phyloP scores from a whole-genome alignment of 1,284 basidiomycete genomes.

The Dichomitus squalens region DNA sequence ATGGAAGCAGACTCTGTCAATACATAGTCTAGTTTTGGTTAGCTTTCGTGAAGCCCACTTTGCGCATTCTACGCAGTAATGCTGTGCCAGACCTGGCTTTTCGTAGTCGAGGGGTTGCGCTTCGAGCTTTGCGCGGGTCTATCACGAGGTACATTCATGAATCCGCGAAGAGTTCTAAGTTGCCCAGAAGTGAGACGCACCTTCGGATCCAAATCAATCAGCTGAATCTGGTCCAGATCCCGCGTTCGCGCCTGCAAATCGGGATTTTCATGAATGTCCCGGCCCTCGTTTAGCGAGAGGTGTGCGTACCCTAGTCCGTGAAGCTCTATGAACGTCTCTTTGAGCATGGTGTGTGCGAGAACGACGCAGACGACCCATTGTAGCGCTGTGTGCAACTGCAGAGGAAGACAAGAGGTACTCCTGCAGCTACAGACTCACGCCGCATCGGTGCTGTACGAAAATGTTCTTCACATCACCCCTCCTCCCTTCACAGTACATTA shows the following conservation, averaged over 20 bases:
- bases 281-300: background rate
- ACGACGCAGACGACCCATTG: constrained; percentile 75
- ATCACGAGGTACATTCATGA: background rate
- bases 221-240: constrained; percentile 90
- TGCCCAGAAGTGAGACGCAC: constrained; percentile 39
- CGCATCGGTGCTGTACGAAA: background rate
- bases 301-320: constrained; percentile 66
- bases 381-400: background rate
- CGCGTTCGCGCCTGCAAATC: constrained; percentile 66
- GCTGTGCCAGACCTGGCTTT: constrained; percentile 88
- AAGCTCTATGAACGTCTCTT: constrained; percentile 71
- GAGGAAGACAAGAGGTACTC: too few species aligned
- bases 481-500: background rate
- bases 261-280: constrained; percentile 1
- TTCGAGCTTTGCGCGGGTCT: constrained; percentile 80
- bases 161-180: background rate
- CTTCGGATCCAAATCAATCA: constrained; percentile 83
- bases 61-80: constrained; percentile 92
- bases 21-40: too few species aligned
- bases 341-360: constrained; percentile 74
- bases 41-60: constrained; percentile 59
- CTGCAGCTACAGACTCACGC: too few species aligned
- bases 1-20: background rate
- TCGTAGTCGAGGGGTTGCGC: constrained; percentile 86
- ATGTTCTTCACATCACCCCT: background rate